Evolutionary conservation across 192 early-diverging fungal genomes (phyloP).

Genomic region (Gryganskiella cystojenkinii): DNA sequence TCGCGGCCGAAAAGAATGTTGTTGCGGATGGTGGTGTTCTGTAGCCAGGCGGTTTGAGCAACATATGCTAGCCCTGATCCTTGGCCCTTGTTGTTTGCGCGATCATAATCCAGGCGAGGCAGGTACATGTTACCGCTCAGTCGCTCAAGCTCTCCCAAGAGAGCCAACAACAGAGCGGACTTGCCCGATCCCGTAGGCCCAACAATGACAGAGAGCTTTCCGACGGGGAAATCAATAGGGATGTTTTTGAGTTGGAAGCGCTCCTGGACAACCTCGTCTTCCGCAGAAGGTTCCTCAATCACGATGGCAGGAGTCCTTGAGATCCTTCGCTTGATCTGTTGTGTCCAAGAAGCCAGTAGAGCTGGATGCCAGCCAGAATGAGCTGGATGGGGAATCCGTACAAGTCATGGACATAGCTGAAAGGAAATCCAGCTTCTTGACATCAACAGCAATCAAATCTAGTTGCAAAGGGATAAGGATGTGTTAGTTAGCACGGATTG

Average conservation of each 20-base stretch:
- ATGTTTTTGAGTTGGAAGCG: constrained; percentile 72
- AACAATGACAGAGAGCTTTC: constrained; percentile 79
- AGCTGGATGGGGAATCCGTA: constrained; percentile 74
- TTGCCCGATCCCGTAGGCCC: constrained; percentile 94
- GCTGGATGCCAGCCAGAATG: constrained; percentile 68
- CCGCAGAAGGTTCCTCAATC: constrained; percentile 17
- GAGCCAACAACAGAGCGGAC: constrained; percentile 78
- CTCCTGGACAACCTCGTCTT: constrained; percentile 27
- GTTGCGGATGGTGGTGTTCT: constrained; percentile 79
- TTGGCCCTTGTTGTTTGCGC: constrained; percentile 21
- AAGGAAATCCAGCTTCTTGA: constrained; percentile 30
- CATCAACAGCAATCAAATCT: constrained; percentile 50
- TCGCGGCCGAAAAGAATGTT: constrained; percentile 86
- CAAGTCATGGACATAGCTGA: constrained; percentile 46
- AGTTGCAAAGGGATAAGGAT: neutral
- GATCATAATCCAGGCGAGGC: constrained; percentile 42
- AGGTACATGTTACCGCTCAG: constrained; percentile 54
- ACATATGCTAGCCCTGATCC: constrained; percentile 81
- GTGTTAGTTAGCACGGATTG: too few species aligned
- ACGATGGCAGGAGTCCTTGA: constrained; percentile 1
- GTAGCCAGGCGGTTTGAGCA: constrained; percentile 78
- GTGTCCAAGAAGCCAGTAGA: constrained; percentile 68
- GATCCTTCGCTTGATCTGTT: constrained; percentile 30
- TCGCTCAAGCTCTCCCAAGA: constrained; percentile 84
- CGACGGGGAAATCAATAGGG: constrained; percentile 72